Conservation (phyloP, 2,329 filamentous ascomycete genomes). For the Penicillium sp. region DNA sequence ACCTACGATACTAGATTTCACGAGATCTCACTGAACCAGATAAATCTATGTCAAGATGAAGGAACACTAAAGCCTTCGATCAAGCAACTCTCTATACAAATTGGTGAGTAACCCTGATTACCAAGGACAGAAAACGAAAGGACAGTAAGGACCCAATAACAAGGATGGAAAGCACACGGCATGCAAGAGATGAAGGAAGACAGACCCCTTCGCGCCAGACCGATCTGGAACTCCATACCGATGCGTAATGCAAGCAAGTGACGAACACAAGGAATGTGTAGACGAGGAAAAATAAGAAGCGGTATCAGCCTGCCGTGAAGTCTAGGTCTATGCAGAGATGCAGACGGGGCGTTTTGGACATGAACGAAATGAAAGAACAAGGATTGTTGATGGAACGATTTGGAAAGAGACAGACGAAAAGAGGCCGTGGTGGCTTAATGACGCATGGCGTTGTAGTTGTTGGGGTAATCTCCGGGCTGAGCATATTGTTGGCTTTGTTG, state of each 20-base stretch:
- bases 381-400: background rate
- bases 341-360: constrained; percentile 4
- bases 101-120: background rate
- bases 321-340: constrained; percentile 7
- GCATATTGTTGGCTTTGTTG: constrained; percentile 28
- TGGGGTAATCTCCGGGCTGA: constrained; percentile 28
- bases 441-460: constrained; percentile 24
- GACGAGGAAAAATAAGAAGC: background rate
- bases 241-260: constrained; percentile 25
- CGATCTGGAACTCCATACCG: constrained; percentile 27
- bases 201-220: constrained; percentile 21
- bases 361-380: background rate
- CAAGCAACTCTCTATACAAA: background rate
- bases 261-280: constrained; percentile 1
- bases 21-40: background rate
- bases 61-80: background rate
- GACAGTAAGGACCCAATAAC: constrained; percentile 2
- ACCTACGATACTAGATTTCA: background rate
- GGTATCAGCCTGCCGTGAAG: constrained; percentile 1
- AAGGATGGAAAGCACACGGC: background rate
- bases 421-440: constrained; percentile 11
- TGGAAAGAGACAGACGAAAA: background rate
- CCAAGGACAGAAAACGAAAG: background rate
- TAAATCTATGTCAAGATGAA: background rate
- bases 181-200: constrained; percentile 5